These are phyloP conservation scores for Candida sanyiensis DNA, from an alignment of 805 yeast species.

Conservation along the genomic window DNA sequence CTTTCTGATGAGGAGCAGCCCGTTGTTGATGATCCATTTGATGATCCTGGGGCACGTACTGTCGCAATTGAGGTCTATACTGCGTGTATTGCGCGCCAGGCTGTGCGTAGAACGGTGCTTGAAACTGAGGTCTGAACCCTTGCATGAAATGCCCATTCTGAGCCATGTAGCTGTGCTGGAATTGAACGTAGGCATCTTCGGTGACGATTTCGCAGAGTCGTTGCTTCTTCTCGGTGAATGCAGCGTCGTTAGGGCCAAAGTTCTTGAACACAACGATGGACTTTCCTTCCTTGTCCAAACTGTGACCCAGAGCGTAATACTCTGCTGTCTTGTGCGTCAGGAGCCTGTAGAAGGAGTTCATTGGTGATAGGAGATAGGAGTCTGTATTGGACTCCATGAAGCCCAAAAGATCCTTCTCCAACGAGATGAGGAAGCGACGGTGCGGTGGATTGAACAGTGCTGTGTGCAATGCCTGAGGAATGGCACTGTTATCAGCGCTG, in stretches of 20 bases:
- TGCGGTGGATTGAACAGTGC: constrained; percentile 43
- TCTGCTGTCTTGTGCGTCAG: constrained; percentile 67
- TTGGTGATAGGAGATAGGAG: constrained; percentile 36
- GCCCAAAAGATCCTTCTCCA: constrained; percentile 42
- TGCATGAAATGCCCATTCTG: constrained; percentile 3
- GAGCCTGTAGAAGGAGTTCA: constrained; percentile 65
- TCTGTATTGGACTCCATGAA: constrained; percentile 39
- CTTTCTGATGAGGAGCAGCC: no score
- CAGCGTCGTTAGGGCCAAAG: constrained; percentile 19
- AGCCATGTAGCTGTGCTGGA: background rate
- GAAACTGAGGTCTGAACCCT: constrained; percentile 3
- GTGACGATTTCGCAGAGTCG: constrained; percentile 1
- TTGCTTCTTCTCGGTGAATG: background rate
- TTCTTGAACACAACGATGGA: constrained; percentile 40
- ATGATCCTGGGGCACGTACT: background rate
- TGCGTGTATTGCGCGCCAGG: background rate
- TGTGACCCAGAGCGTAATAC: constrained; percentile 57
- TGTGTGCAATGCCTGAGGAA: constrained; percentile 27
- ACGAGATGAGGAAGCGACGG: constrained; percentile 41
- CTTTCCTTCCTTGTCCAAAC: constrained; percentile 42
- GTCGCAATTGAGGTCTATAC: background rate
- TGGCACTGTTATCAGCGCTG: background rate
- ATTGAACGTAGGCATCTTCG: constrained; percentile 2
- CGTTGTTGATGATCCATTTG: no score
- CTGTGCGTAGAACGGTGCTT: background rate